Conservation (phyloP, 441 rosid species). For the Kokia cookei region DNA sequence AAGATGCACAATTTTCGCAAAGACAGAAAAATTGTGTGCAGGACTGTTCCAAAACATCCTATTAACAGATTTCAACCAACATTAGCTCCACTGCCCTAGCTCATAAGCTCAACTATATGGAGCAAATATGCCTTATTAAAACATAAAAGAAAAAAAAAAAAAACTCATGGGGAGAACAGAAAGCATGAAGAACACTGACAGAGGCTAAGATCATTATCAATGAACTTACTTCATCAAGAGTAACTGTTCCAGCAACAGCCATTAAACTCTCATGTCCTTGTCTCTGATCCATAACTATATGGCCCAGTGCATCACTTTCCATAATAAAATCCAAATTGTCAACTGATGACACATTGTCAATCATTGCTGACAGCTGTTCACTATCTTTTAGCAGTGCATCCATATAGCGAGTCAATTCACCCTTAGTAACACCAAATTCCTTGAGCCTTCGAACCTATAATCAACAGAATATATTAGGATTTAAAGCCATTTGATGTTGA, state of each 20-base stretch:
- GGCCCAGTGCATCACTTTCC: conserved; percentile 98
- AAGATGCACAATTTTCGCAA: background rate
- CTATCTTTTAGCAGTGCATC: conserved; percentile 97
- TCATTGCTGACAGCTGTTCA: conserved; percentile 98
- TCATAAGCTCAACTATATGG: background rate
- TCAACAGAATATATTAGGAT: conserved; percentile 22
- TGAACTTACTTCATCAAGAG: conserved; percentile 79
- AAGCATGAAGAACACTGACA: conserved; percentile 4
- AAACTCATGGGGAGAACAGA: background rate
- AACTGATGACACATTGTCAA: conserved; percentile 96
- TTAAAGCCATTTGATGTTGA: background rate
- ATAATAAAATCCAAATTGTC: conserved; percentile 97
- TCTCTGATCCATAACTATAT: conserved; percentile 94
- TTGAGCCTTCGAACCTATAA: conserved; percentile 93
- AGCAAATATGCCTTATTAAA: background rate
- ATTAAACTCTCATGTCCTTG: conserved; percentile 96
- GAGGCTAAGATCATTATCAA: conserved; percentile 3
- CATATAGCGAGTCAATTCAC: conserved; percentile 97
- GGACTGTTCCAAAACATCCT: background rate
- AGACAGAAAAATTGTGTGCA: background rate
- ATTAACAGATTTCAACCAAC: background rate
- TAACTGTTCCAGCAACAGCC: conserved; percentile 84
- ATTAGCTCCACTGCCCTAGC: background rate
- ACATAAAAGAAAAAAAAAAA: background rate
- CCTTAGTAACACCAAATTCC: conserved; percentile 98